Conservation (phyloP, 768 basidiomycete species). For the Leucocoprinus sp. region DNA sequence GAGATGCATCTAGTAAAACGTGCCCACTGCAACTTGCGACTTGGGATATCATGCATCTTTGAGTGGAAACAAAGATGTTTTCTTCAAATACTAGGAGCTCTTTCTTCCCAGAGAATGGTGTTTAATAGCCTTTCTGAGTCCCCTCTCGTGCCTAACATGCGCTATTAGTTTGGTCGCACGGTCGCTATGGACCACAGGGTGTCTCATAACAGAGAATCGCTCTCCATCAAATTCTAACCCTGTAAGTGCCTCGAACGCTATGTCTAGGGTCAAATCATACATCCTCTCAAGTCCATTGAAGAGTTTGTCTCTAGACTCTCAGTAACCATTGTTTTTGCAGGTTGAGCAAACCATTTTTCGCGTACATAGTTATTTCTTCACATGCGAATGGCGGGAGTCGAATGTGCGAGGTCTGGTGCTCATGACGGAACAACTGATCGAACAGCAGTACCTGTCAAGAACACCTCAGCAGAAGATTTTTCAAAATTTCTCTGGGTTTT, state of each 20-base stretch:
- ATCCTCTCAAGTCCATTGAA: not conserved
- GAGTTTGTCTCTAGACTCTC: not conserved
- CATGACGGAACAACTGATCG: constrained; percentile 25
- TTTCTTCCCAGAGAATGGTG: not conserved
- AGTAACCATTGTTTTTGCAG: constrained; percentile 15
- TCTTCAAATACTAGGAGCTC: not conserved
- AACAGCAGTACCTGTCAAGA: constrained; percentile 32
- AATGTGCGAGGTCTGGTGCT: constrained; percentile 16
- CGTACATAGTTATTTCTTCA: constrained; percentile 47
- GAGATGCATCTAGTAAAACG: not conserved
- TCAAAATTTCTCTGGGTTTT: constrained; percentile 53
- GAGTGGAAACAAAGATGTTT: not conserved
- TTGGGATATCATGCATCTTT: no score
- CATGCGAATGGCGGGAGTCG: constrained; percentile 20
- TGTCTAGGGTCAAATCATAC: not conserved
- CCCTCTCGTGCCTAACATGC: not conserved
- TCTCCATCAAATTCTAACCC: no score
- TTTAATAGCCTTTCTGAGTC: no score
- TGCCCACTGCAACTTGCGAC: no score
- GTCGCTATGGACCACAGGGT: not conserved
- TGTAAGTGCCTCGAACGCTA: not conserved
- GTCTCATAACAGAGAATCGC: not conserved
- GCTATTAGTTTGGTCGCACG: not conserved
- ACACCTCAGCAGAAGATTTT: constrained; percentile 39
- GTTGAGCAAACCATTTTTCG: constrained; percentile 41